Percentiles rank a stretch among this genome's conserved stretches.
phyloP scores from a whole-genome alignment of 192 early-diverging fungal genomes.

The Thamnidium elegans region DNA sequence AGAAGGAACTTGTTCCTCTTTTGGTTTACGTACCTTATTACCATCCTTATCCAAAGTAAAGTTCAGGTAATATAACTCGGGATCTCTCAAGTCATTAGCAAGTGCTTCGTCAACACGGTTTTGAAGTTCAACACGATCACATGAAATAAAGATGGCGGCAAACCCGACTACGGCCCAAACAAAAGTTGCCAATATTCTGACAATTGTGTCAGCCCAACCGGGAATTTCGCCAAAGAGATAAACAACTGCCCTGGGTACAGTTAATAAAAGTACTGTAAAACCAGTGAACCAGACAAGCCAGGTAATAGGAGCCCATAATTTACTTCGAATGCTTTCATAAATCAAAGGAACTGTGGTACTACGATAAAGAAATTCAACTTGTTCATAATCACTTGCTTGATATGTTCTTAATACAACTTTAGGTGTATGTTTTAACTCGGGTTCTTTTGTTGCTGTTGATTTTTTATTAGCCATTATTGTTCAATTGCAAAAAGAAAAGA shows the following conservation, averaged over 20 bases:
- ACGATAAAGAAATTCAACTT: constrained; percentile 21
- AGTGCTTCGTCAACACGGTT: constrained; percentile 23
- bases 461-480: not conserved
- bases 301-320: constrained; percentile 11
- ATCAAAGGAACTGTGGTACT: constrained; percentile 22
- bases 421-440: not conserved
- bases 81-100: constrained; percentile 27
- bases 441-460: not conserved
- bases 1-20: constrained; percentile 17
- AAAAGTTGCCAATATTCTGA: constrained; percentile 11
- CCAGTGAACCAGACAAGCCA: constrained; percentile 20
- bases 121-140: constrained; percentile 20
- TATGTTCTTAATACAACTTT: constrained; percentile 25
- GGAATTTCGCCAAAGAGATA: constrained; percentile 1
- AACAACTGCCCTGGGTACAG: constrained; percentile 6
- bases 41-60: constrained; percentile 19
- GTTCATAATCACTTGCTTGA: constrained; percentile 24
- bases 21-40: constrained; percentile 11
- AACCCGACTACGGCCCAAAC: constrained; percentile 11
- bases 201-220: not conserved
- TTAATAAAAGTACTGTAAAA: constrained; percentile 2
- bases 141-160: constrained; percentile 22
- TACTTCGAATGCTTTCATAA: constrained; percentile 22
- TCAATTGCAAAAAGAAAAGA: not conserved
- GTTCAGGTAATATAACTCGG: constrained; percentile 30